Evolutionary conservation across 495 filamentous ascomycete species (phyloP).

Genomic region (Ramalina intermedia): DNA sequence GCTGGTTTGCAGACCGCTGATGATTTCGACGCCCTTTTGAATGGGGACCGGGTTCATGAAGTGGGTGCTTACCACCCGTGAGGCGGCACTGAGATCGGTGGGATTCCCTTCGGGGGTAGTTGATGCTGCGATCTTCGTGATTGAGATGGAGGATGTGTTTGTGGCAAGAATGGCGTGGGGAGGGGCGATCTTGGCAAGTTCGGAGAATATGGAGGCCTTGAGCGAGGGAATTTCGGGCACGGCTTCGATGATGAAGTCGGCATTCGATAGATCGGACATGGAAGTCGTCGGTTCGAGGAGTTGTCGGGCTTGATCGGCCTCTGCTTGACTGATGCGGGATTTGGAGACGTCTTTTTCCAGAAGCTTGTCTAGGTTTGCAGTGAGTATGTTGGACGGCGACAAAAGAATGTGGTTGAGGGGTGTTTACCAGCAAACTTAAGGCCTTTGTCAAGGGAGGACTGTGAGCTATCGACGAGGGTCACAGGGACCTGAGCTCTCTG

Average conservation of each 20-base stretch:
- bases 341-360: constrained; percentile 86
- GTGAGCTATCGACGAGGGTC: constrained; percentile 69
- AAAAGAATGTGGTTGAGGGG: not conserved
- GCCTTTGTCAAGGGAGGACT: constrained; percentile 82
- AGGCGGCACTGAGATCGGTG: constrained; percentile 63
- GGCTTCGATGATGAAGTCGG: constrained; percentile 97
- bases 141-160: constrained; percentile 94
- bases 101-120: constrained; percentile 51
- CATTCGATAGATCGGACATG: constrained; percentile 63
- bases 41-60: constrained; percentile 99
- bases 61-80: constrained; percentile 86
- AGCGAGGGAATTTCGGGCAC: constrained; percentile 84
- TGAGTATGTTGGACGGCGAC: not conserved
- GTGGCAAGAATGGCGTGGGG: constrained; percentile 85
- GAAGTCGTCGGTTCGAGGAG: constrained; percentile 55
- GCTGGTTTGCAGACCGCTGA: constrained; percentile 83
- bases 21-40: constrained; percentile 96
- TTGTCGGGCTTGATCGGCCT: constrained; percentile 53
- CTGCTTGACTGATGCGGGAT: constrained; percentile 59
- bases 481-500: constrained; percentile 74
- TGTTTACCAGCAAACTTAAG: constrained; percentile 68
- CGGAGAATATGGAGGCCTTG: constrained; percentile 76
- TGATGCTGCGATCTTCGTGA: constrained; percentile 86
- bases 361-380: constrained; percentile 52
- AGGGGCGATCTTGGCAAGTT: constrained; percentile 71